A percentile compares a stretch with the other conserved stretches of the same genome.
phyloP scores from a whole-genome alignment of 768 basidiomycete species.

The Agaricus sinodeliciosus region DNA sequence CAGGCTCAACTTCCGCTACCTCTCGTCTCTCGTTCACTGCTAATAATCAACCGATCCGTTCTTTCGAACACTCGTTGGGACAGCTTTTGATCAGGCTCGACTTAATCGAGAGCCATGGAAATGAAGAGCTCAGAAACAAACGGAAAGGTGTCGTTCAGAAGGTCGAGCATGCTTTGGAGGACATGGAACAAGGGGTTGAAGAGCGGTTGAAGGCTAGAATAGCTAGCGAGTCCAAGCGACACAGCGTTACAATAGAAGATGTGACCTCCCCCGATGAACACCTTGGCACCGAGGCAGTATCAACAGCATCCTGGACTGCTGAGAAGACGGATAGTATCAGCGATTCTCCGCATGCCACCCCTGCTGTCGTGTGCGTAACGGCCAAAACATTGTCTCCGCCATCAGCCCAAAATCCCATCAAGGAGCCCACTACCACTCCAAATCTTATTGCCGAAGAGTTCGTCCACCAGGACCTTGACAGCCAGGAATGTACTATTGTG shows the following conservation, averaged over 20 bases:
- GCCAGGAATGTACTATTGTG: neutral
- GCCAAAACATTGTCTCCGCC: too few species aligned
- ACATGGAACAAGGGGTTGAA: slow-evolving; percentile 44
- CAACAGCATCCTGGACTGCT: too few species aligned
- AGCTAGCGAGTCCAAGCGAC: slow-evolving; percentile 18
- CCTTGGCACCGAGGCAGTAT: neutral
- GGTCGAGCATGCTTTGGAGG: slow-evolving; percentile 53
- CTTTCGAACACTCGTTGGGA: slow-evolving; percentile 55
- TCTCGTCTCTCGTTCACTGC: slow-evolving; percentile 48
- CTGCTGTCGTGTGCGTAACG: too few species aligned
- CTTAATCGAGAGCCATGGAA: slow-evolving; percentile 54
- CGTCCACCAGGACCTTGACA: neutral
- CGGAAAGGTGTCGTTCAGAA: slow-evolving; percentile 48
- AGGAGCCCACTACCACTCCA: neutral
- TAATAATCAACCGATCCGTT: slow-evolving; percentile 52
- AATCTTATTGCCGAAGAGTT: neutral
- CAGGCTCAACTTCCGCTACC: slow-evolving; percentile 16
- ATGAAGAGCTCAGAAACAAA: slow-evolving; percentile 39
- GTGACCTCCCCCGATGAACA: slow-evolving; percentile 3
- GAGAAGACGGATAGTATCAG: too few species aligned
- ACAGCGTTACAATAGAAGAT: slow-evolving; percentile 1
- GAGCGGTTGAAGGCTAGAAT: slow-evolving; percentile 26
- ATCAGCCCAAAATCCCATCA: neutral
- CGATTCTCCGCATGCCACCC: too few species aligned
- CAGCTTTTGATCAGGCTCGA: slow-evolving; percentile 53